phyloP scores from a whole-genome alignment of 768 basidiomycete genomes.

The Leccinum subgranulosum region DNA sequence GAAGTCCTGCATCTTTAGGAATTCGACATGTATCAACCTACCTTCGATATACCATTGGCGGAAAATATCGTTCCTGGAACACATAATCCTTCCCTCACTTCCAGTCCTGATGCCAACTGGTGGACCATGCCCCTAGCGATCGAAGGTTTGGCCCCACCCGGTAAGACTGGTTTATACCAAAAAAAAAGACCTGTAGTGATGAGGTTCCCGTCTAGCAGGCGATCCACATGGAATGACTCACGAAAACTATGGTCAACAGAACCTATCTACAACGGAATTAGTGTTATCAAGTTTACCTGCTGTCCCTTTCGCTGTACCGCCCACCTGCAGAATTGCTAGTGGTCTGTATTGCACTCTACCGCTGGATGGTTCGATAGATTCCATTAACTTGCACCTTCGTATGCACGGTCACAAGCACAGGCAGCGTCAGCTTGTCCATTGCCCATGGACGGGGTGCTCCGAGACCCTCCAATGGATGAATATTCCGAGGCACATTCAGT shows the following conservation, averaged over 20 bases:
- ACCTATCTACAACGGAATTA: background rate
- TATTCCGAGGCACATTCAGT: constrained; percentile 6
- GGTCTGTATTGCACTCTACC: background rate
- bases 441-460: constrained; percentile 10
- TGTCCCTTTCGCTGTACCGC: background rate
- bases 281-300: background rate
- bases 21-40: constrained; percentile 3
- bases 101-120: background rate
- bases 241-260: background rate
- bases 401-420: constrained; percentile 9
- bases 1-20: background rate
- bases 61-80: background rate
- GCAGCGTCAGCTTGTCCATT: background rate
- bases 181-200: background rate
- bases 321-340: constrained; percentile 1
- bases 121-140: background rate
- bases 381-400: constrained; percentile 10
- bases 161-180: background rate
- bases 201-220: constrained; percentile 1
- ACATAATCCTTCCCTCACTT: background rate
- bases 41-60: background rate
- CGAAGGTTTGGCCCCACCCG: background rate
- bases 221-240: background rate
- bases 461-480: constrained; percentile 4
- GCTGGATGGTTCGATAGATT: background rate